phyloP scores from a whole-genome alignment of 129 eudicot species.

The Helichrysum umbraculigerum region DNA sequence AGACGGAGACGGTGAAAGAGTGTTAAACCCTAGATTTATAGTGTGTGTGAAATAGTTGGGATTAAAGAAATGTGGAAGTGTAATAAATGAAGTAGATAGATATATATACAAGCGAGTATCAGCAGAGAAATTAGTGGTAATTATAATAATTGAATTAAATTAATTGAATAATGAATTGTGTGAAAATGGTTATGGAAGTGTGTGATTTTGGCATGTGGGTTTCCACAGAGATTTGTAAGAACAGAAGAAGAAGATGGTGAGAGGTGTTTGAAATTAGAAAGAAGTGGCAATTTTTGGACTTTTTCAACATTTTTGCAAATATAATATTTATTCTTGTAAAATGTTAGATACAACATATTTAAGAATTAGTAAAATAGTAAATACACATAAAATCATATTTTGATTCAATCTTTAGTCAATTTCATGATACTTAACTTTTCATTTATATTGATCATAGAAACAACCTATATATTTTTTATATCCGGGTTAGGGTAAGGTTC shows the following conservation, averaged over 20 bases:
- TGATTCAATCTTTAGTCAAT: too few relatives aligned
- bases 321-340: too few relatives aligned
- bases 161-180: conserved; percentile 20
- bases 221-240: conserved; percentile 26
- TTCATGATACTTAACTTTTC: too few relatives aligned
- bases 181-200: conserved; percentile 11
- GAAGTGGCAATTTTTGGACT: not conserved
- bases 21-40: conserved; percentile 20
- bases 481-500: too few relatives aligned
- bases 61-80: conserved; percentile 1
- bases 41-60: conserved; percentile 9
- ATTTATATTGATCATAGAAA: too few relatives aligned
- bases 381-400: too few relatives aligned
- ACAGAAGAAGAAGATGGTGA: conserved; percentile 21
- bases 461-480: too few relatives aligned
- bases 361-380: too few relatives aligned
- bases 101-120: conserved; percentile 10
- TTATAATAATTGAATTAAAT: not conserved
- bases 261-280: conserved; percentile 17
- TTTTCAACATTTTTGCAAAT: not conserved
- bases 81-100: not conserved
- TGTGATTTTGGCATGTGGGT: conserved; percentile 32
- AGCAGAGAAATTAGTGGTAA: not conserved
- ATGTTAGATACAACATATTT: too few relatives aligned
- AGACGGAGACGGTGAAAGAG: not conserved